phyloP scores from a whole-genome alignment of 139 green algal genomes.

The Chlorella sp. region DNA sequence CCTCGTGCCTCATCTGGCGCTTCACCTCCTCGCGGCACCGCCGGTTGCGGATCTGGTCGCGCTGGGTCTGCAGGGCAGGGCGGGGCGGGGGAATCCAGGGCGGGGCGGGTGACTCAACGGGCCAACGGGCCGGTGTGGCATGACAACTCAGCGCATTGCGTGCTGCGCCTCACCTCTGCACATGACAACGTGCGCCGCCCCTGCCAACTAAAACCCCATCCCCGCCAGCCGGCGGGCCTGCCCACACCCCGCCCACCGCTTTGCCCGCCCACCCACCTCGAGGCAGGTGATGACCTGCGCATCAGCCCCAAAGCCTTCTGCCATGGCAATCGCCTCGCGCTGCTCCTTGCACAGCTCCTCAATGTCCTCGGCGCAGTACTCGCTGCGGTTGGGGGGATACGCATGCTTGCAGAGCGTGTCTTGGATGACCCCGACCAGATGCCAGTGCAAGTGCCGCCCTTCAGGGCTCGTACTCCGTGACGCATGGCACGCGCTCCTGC shows the following conservation, averaged over 20 bases:
- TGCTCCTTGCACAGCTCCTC: slow-evolving; percentile 57
- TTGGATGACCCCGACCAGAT: not conserved
- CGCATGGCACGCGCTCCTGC: too few relatives aligned
- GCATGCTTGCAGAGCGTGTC: not conserved
- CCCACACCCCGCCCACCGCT: too few relatives aligned
- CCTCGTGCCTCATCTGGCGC: slow-evolving; percentile 50
- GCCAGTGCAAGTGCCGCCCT: too few relatives aligned
- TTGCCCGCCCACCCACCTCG: not conserved
- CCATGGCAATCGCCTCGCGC: slow-evolving; percentile 23
- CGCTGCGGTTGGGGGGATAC: not conserved
- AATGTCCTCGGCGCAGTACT: slow-evolving; percentile 59
- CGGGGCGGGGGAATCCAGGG: not conserved
- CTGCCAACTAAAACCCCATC: not conserved
- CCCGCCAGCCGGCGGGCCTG: not conserved
- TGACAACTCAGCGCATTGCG: too few relatives aligned
- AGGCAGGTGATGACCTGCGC: slow-evolving; percentile 53
- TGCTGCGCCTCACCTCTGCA: not conserved
- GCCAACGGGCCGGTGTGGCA: too few relatives aligned
- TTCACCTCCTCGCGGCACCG: slow-evolving; percentile 36
- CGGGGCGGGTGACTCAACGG: too few relatives aligned
- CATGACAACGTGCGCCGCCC: not conserved
- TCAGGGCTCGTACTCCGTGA: too few relatives aligned
- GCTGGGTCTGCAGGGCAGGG: slow-evolving; percentile 11
- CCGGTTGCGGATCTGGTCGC: slow-evolving; percentile 9
- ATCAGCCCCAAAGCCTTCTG: slow-evolving; percentile 25